These are phyloP conservation scores for Sicyos baderoa DNA, from an alignment of 306 rosid genomes.

Conservation along the genomic window DNA sequence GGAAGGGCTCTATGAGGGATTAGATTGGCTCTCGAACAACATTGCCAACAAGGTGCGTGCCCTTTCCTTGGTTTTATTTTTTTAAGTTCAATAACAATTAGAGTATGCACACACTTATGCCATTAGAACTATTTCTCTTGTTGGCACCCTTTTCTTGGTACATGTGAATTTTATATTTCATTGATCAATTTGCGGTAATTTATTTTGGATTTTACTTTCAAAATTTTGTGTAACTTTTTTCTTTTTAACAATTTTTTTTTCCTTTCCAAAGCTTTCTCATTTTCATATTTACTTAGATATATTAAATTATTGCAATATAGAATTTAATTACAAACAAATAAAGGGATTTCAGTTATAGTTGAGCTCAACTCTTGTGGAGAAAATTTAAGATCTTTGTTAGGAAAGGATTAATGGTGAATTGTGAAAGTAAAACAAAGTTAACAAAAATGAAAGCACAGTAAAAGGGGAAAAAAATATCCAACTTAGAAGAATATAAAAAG, in stretches of 20 bases:
- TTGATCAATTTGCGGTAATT: not conserved
- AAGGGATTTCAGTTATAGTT: too few relatives aligned
- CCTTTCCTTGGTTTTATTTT: not conserved
- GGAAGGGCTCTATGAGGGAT: constrained; percentile 72
- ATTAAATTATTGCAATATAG: not conserved
- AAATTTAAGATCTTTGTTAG: not conserved
- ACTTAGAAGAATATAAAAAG: not conserved
- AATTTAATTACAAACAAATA: not conserved
- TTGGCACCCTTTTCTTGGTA: too few relatives aligned
- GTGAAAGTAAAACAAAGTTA: not conserved
- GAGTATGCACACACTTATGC: too few relatives aligned
- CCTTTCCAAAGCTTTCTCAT: not conserved
- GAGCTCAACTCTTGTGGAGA: too few relatives aligned
- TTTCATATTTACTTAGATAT: constrained; percentile 15
- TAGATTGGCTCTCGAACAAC: constrained; percentile 78
- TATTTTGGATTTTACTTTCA: not conserved
- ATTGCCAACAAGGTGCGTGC: constrained; percentile 58
- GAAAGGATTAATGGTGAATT: not conserved
- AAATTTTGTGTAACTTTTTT: not conserved
- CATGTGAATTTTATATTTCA: not conserved
- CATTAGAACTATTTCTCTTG: too few relatives aligned
- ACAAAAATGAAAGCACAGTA: not conserved
- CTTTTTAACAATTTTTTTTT: not conserved
- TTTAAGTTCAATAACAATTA: too few relatives aligned
- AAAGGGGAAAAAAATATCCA: not conserved